These are phyloP conservation scores for Fusarium tjaetaba DNA, from an alignment of 2,329 filamentous ascomycete genomes.

Conservation along the genomic window DNA sequence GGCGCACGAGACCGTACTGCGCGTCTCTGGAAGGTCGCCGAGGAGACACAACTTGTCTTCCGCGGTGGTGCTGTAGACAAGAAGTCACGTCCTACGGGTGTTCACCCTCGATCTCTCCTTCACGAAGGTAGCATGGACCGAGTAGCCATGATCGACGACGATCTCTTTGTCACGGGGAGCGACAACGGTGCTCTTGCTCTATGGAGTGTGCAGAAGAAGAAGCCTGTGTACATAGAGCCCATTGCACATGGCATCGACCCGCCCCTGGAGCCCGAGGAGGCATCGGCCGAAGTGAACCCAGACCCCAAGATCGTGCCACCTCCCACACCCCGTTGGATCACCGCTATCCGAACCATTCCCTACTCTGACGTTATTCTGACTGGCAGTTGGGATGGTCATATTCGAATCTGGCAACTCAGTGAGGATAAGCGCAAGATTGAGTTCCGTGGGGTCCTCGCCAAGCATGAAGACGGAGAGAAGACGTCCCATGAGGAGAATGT, in stretches of 20 bases:
- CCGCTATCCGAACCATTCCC: constrained; percentile 84
- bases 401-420: constrained; percentile 86
- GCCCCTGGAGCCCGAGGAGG: constrained; percentile 71
- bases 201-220: constrained; percentile 95
- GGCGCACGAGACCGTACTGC: constrained; percentile 92
- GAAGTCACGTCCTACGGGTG: constrained; percentile 52
- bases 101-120: constrained; percentile 64
- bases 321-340: constrained; percentile 86
- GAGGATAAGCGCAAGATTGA: constrained; percentile 85
- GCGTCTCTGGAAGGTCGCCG: constrained; percentile 93
- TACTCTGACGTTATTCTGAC: constrained; percentile 91
- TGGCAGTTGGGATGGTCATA: constrained; percentile 89
- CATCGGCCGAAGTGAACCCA: constrained; percentile 77
- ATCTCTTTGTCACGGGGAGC: constrained; percentile 90
- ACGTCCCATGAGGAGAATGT: constrained; percentile 43
- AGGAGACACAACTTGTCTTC: constrained; percentile 96
- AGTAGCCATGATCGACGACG: constrained; percentile 87
- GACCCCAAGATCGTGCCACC: constrained; percentile 67
- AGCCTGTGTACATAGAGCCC: constrained; percentile 82
- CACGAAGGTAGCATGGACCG: constrained; percentile 89
- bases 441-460: constrained; percentile 73
- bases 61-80: constrained; percentile 78
- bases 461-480: constrained; percentile 35
- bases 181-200: constrained; percentile 89
- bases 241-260: constrained; percentile 88